Evolutionary conservation across 345 rosid species (phyloP).

Genomic region (Balakata baccata): DNA sequence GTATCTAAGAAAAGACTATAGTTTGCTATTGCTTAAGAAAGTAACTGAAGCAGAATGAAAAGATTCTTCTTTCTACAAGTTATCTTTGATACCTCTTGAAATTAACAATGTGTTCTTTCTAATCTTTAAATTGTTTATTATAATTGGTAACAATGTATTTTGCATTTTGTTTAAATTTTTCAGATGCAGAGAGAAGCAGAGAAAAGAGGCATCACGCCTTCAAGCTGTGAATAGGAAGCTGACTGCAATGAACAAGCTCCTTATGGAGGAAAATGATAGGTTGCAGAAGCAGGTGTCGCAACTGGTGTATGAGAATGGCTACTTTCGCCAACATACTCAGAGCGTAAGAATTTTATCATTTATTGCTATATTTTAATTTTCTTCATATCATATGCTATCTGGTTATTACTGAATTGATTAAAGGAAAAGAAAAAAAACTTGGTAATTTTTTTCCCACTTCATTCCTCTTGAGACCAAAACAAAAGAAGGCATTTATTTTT

Average conservation of each 20-base stretch:
- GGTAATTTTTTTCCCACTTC: not conserved
- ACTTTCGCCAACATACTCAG: conserved; percentile 91
- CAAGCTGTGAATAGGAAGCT: conserved; percentile 96
- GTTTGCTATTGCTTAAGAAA: not conserved
- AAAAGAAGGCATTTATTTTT: not conserved
- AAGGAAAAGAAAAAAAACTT: not conserved
- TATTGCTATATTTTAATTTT: conserved; percentile 2
- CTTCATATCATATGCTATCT: not conserved
- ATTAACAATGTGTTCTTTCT: not conserved
- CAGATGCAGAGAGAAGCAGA: conserved; percentile 99
- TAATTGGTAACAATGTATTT: not conserved
- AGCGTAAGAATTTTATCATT: conserved; percentile 43
- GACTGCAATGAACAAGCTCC: conserved; percentile 96
- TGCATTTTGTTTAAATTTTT: conserved; percentile 19
- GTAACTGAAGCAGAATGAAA: not conserved
- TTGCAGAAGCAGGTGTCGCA: conserved; percentile 99
- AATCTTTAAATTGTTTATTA: not conserved
- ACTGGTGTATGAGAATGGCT: conserved; percentile 93
- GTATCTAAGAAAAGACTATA: not conserved
- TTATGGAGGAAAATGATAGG: conserved; percentile 99
- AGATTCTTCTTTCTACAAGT: too few species aligned
- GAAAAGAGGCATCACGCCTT: conserved; percentile 97
- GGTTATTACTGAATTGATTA: not conserved
- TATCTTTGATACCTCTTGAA: too few species aligned
- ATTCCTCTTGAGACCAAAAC: not conserved